Percentiles rank a stretch among this genome's conserved stretches.
Conservation (phyloP, 805 yeast species). For the Pichia heedii region DNA sequence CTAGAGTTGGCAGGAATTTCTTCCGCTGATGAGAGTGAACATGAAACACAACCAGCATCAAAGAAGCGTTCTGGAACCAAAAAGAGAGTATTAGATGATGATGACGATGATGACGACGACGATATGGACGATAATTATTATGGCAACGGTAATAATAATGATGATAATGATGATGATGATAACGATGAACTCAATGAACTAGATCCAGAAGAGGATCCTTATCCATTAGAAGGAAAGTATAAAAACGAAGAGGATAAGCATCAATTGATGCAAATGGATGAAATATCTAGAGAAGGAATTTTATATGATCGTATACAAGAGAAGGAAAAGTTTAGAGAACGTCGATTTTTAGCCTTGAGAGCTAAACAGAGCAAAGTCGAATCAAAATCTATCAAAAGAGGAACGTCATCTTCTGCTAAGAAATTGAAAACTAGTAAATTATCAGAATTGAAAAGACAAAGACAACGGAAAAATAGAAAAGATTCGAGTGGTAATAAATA, state of each 20-base stretch:
- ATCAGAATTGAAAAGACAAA: constrained; percentile 29
- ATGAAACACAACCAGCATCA: constrained; percentile 26
- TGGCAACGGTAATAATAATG: constrained; percentile 27
- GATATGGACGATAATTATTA: background rate
- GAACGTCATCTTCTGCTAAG: constrained; percentile 16
- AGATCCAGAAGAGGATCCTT: constrained; percentile 48
- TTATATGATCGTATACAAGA: constrained; percentile 90
- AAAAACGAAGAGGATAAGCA: constrained; percentile 73
- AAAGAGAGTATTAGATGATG: constrained; percentile 20
- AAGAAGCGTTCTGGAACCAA: constrained; percentile 11
- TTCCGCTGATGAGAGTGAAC: constrained; percentile 37
- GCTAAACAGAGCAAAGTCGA: constrained; percentile 46
- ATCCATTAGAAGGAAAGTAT: constrained; percentile 89
- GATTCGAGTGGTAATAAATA: constrained; percentile 7
- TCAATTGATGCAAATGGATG: constrained; percentile 64
- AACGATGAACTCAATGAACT: constrained; percentile 23
- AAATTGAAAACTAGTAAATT: constrained; percentile 27
- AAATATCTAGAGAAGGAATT: constrained; percentile 84
- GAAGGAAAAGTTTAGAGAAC: constrained; percentile 80
- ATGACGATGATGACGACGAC: constrained; percentile 21
- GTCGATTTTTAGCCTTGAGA: constrained; percentile 75
- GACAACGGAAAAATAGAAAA: constrained; percentile 24
- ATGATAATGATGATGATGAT: constrained; percentile 20
- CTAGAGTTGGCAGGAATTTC: constrained; percentile 87
- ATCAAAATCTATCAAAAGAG: constrained; percentile 25